These are phyloP conservation scores for Cenchrus americanus DNA, from an alignment of 176 grass and related monocot species.

Conservation along the genomic window DNA sequence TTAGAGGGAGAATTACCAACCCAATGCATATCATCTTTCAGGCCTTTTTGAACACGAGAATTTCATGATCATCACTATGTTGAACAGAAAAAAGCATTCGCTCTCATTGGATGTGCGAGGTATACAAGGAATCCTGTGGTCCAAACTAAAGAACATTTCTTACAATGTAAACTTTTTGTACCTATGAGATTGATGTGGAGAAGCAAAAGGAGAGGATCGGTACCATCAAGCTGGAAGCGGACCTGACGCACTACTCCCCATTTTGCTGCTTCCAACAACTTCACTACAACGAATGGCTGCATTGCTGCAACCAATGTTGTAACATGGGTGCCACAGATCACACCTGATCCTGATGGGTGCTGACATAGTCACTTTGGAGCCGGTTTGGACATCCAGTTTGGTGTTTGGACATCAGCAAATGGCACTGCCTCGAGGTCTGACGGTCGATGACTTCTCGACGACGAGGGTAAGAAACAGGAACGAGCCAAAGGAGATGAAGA, in stretches of 20 bases:
- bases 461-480: constrained; percentile 69
- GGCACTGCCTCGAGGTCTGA: constrained; percentile 38
- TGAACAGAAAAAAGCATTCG: neutral
- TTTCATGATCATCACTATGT: neutral
- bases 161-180: neutral
- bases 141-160: constrained; percentile 27
- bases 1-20: neutral
- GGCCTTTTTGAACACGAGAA: neutral
- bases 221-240: neutral
- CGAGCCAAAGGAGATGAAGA: constrained; percentile 57
- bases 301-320: neutral
- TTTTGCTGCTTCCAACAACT: constrained; percentile 4
- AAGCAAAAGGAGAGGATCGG: neutral
- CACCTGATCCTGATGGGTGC: neutral
- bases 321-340: neutral
- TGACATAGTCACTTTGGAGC: constrained; percentile 8
- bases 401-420: neutral
- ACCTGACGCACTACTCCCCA: neutral
- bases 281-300: constrained; percentile 19
- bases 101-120: neutral
- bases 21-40: neutral
- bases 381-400: neutral
- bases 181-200: constrained; percentile 12
- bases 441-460: constrained; percentile 42
- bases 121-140: neutral